Evolutionary conservation across 148 eudicot genomes (phyloP).

Genomic region (Rhododendron mucronatum): DNA sequence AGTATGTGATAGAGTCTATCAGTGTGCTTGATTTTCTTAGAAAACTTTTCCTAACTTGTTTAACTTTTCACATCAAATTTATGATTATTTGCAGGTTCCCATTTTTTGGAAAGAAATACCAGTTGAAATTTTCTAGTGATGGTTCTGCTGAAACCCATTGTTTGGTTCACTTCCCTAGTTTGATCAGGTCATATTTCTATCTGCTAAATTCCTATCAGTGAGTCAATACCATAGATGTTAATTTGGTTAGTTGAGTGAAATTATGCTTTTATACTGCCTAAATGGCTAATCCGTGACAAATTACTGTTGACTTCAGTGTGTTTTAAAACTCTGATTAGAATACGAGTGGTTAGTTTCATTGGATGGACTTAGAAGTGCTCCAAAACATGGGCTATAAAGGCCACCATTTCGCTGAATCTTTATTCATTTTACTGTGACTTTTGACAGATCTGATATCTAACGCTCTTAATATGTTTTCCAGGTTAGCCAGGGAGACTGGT

Average conservation of each 20-base stretch:
- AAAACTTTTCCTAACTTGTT: neutral
- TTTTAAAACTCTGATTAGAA: neutral
- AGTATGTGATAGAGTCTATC: conserved; percentile 40
- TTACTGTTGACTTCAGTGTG: neutral
- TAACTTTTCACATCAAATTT: neutral
- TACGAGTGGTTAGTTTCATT: neutral
- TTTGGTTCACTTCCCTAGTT: conserved; percentile 97
- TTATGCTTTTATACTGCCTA: neutral
- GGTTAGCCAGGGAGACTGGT: conserved; percentile 98
- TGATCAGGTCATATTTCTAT: conserved; percentile 60
- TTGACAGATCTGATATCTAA: neutral
- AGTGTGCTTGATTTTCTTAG: neutral
- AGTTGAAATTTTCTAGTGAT: conserved; percentile 91
- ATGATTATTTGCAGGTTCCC: conserved; percentile 66
- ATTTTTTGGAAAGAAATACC: conserved; percentile 89
- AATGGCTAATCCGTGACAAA: neutral
- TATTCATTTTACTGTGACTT: neutral
- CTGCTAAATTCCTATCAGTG: neutral
- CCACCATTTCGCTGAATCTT: neutral
- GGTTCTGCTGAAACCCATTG: conserved; percentile 84
- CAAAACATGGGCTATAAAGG: neutral
- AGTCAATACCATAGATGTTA: neutral
- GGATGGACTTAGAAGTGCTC: neutral
- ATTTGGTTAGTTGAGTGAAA: neutral
- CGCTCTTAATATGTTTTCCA: conserved; percentile 21